These are phyloP conservation scores for Populus simonii DNA, from an alignment of 345 rosid species.

Conservation along the genomic window DNA sequence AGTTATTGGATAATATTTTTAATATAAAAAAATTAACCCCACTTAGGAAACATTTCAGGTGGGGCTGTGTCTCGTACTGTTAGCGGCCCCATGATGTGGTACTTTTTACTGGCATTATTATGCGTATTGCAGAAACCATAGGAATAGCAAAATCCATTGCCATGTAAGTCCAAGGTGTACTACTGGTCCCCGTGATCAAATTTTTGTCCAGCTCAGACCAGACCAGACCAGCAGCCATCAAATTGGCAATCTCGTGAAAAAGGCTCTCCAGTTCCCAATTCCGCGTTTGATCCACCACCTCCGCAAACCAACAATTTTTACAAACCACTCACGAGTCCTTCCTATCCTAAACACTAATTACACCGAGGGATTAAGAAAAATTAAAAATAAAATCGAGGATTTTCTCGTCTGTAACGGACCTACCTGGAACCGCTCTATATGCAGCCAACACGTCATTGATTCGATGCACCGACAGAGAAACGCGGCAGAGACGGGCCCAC, in stretches of 20 bases:
- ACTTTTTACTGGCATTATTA: too few relatives aligned
- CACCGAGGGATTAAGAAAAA: not conserved
- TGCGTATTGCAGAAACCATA: not conserved
- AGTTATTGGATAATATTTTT: too few relatives aligned
- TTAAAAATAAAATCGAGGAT: too few relatives aligned
- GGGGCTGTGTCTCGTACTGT: too few relatives aligned
- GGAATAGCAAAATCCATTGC: not conserved
- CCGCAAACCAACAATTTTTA: not conserved
- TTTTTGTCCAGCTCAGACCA: not conserved
- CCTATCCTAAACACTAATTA: too few relatives aligned
- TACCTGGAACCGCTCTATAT: not conserved
- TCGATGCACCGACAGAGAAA: conserved; percentile 27
- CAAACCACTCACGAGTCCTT: not conserved
- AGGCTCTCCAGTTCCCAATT: not conserved
- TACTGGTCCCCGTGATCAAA: not conserved
- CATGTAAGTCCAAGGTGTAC: not conserved
- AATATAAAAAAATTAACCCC: too few relatives aligned
- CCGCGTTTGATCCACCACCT: conserved; percentile 13
- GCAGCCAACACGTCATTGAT: not conserved
- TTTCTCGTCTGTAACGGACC: not conserved
- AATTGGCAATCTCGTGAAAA: conserved; percentile 5
- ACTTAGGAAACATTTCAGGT: too few relatives aligned
- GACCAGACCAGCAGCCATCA: not conserved
- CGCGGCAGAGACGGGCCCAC: conserved; percentile 26
- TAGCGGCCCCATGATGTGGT: too few relatives aligned